phyloP scores from a whole-genome alignment of 148 eudicot species.

The Fagopyrum esculentum region DNA sequence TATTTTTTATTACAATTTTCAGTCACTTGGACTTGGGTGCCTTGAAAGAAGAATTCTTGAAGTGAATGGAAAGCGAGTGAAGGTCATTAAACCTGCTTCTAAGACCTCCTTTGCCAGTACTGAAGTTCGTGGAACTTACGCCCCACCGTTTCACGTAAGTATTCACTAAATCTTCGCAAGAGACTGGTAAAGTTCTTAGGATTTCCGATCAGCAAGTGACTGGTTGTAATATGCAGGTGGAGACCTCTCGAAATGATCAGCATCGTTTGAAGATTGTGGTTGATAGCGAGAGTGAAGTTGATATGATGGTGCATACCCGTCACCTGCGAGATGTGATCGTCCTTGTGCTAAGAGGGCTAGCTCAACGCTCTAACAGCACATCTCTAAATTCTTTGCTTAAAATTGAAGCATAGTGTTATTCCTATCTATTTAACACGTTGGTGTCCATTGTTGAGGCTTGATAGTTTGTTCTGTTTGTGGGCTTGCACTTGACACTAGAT shows the following conservation, averaged over 20 bases:
- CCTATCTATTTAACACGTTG: neutral
- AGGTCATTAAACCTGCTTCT: conserved; percentile 93
- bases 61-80: conserved; percentile 79
- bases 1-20: conserved; percentile 12
- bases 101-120: conserved; percentile 91
- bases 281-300: conserved; percentile 75
- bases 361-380: conserved; percentile 88
- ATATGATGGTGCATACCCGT: conserved; percentile 90
- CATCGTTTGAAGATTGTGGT: conserved; percentile 81
- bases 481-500: conserved; percentile 5
- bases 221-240: conserved; percentile 47
- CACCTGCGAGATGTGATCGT: conserved; percentile 84
- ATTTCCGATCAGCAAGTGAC: neutral
- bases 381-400: conserved; percentile 88
- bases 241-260: conserved; percentile 84
- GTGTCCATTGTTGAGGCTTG: neutral
- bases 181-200: neutral
- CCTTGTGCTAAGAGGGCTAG: conserved; percentile 85
- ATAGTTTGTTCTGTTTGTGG: neutral
- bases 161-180: neutral
- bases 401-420: conserved; percentile 30
- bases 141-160: conserved; percentile 98
- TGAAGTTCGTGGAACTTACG: conserved; percentile 88
- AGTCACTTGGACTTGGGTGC: conserved; percentile 62
- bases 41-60: conserved; percentile 93